Base-by-base conservation (phyloP, 2,329 filamentous ascomycete genomes). In the Daldinia sp. region DNA sequence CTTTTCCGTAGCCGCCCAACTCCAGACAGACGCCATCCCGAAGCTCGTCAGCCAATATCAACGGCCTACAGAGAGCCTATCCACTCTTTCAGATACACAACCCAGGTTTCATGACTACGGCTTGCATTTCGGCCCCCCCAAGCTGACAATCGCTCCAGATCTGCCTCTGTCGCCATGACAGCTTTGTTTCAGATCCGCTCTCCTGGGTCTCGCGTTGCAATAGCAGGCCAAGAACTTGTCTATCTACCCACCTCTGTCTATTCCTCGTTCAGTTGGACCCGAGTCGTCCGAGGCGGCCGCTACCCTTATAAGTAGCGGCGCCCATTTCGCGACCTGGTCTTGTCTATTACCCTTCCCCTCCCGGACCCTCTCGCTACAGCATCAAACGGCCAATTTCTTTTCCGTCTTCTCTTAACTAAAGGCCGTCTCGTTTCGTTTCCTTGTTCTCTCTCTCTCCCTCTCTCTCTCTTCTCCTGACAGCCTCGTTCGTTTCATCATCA, bases 41-140 rank as follows among this genome's bases (percentile, higher is more conserved):
- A 79, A 75, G 74, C 74, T 73, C 71, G 73, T 75, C 77, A 82
- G 81, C 86, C 86, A 88, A 87, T 87, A 82, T 84, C 81, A 80
- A 79, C 77, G 77, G 79, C 79, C 80, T 78, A 73, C 82, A 78
- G 71, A 69, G 75, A 70, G 72, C 74, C 78, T 74, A 79, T 80
- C 79, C 77, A 78, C 74, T 76, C 74, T 73, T 83, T 84, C 78
- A 82, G 84, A 87, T 79, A 87, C 85, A 82, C 78, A 70, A 78
- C 77, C 77, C 74, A 72, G 76, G 85, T 88, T 88, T 88, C 85
- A 87, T 81, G 78, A 77, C 78, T 76, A 71, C 70, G 76, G 73
- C 75, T 75, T 77, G 76, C 77, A 76, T 77, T 67, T 73, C 69
- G 67, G 69, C 73, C 74, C 67, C 69, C 69, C 54, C 30, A 59